Evolutionary conservation across 2,329 filamentous ascomycete species (phyloP).

Genomic region (Colletotrichum noveboracense): DNA sequence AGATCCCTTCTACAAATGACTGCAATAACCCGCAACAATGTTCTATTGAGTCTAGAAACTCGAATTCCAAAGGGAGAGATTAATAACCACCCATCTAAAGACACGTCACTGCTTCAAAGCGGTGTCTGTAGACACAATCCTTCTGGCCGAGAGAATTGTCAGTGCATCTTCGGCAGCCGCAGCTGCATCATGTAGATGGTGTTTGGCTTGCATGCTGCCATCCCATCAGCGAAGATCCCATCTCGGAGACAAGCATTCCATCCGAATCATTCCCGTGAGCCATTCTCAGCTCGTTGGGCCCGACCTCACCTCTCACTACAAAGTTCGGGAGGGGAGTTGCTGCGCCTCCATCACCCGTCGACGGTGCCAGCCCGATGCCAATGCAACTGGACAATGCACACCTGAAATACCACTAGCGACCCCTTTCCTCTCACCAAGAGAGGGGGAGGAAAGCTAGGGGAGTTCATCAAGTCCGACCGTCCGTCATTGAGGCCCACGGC

Average conservation of each 20-base stretch:
- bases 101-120: background rate
- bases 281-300: background rate
- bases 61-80: background rate
- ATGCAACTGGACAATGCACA: background rate
- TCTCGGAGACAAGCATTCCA: background rate
- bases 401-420: slow-evolving; percentile 2
- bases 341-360: slow-evolving; percentile 8
- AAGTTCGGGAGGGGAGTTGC: background rate
- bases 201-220: background rate
- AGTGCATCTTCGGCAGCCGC: background rate
- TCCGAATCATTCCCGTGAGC: background rate
- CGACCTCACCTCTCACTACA: background rate
- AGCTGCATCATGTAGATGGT: background rate
- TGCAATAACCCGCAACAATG: background rate
- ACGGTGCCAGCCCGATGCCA: background rate
- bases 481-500: background rate
- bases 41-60: background rate
- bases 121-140: background rate
- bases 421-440: background rate
- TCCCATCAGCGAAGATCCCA: background rate
- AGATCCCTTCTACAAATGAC: background rate
- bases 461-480: background rate
- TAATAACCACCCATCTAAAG: background rate
- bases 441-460: background rate
- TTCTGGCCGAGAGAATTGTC: background rate